Conservation (phyloP, 2,329 filamentous ascomycete genomes). For the Stachybotrys chartarum region DNA sequence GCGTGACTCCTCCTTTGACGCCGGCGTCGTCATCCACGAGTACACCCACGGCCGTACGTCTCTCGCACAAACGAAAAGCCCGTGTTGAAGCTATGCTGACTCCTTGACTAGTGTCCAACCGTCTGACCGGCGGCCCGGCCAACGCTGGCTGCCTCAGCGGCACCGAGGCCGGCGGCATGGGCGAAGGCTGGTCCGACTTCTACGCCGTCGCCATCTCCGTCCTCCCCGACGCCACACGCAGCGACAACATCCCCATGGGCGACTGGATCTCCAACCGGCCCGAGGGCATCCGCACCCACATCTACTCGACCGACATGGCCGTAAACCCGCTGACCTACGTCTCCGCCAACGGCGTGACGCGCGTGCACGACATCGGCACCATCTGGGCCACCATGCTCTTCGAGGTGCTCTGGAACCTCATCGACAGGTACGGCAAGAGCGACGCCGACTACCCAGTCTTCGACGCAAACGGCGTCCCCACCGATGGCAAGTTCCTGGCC, state of each 20-base stretch:
- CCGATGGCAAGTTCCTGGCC: conserved; percentile 42
- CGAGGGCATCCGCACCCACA: conserved; percentile 39
- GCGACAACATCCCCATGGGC: conserved; percentile 39
- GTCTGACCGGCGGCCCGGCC: conserved; percentile 49
- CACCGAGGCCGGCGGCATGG: conserved; percentile 48
- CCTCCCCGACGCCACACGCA: conserved; percentile 35
- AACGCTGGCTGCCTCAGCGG: conserved; percentile 41
- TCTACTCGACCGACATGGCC: conserved; percentile 42
- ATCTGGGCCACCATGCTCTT: conserved; percentile 34
- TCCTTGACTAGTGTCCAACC: conserved; percentile 36
- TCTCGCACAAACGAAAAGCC: conserved; percentile 3
- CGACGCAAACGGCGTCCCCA: conserved; percentile 34
- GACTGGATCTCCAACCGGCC: conserved; percentile 39
- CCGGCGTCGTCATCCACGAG: conserved; percentile 54
- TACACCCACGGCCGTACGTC: conserved; percentile 42
- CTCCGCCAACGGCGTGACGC: conserved; percentile 25
- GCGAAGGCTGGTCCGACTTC: conserved; percentile 52
- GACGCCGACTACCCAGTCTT: conserved; percentile 33
- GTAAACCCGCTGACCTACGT: conserved; percentile 45
- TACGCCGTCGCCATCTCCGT: conserved; percentile 43
- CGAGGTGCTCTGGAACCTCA: conserved; percentile 51
- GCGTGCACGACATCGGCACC: conserved; percentile 43
- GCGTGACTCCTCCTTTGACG: conserved; percentile 50
- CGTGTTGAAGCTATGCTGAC: background rate
- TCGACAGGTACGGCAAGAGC: conserved; percentile 48